phyloP scores from a whole-genome alignment of 176 grass and related monocot genomes.

The Raddia guianensis region DNA sequence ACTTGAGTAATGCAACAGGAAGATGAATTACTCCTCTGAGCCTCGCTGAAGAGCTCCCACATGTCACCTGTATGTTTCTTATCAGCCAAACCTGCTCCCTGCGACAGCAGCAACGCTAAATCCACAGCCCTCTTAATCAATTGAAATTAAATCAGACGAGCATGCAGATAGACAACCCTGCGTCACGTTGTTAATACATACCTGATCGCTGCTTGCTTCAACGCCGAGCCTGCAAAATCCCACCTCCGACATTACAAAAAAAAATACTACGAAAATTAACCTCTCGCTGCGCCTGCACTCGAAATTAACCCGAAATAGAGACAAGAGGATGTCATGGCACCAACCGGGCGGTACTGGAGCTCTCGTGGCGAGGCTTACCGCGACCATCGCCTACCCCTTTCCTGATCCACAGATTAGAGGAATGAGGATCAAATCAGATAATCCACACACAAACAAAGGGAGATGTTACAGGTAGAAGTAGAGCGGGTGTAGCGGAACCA shows the following conservation, averaged over 20 bases:
- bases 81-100: conserved; percentile 18
- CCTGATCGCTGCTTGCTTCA: conserved; percentile 21
- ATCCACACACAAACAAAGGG: background rate
- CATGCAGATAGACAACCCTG: background rate
- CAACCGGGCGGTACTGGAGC: conserved; percentile 3
- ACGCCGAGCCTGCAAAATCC: conserved; percentile 12
- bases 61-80: conserved; percentile 21
- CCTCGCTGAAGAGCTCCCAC: conserved; percentile 37
- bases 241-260: background rate
- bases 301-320: background rate
- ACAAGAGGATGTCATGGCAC: background rate
- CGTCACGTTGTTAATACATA: background rate
- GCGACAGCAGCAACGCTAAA: background rate
- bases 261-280: background rate
- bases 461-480: background rate
- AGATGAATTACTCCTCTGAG: conserved; percentile 28
- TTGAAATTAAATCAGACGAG: conserved; percentile 19
- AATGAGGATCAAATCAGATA: background rate
- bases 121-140: conserved; percentile 3
- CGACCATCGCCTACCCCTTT: background rate
- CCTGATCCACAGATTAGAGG: background rate
- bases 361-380: background rate
- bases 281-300: background rate
- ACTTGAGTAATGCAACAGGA: background rate
- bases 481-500: background rate